A percentile compares a stretch with the other conserved stretches of the same genome.
phyloP scores from a whole-genome alignment of 257 asterid genomes.

The Primulina tabacum region DNA sequence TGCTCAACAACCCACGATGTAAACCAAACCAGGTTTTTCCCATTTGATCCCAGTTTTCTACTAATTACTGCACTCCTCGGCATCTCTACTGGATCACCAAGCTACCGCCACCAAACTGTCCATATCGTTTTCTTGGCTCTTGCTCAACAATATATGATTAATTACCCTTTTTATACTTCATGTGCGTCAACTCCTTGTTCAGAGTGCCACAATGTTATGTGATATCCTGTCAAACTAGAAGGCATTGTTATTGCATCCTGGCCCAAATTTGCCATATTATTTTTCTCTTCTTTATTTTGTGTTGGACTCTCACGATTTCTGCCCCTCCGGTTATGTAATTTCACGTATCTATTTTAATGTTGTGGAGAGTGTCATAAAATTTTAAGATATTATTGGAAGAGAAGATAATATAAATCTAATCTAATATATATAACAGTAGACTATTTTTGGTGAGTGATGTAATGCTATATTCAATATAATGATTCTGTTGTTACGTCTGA shows the following conservation, averaged over 20 bases:
- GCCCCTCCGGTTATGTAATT: too few relatives aligned
- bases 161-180: constrained; percentile 3
- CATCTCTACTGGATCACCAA: not conserved
- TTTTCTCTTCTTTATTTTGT: not conserved
- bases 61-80: not conserved
- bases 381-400: too few relatives aligned
- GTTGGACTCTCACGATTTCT: not conserved
- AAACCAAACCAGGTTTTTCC: not conserved
- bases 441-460: too few relatives aligned
- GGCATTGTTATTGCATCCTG: not conserved
- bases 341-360: too few relatives aligned
- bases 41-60: not conserved
- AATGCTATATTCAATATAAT: too few relatives aligned
- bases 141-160: too few relatives aligned
- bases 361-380: too few relatives aligned
- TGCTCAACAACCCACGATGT: not conserved
- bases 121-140: not conserved
- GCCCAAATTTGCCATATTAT: not conserved
- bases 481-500: too few relatives aligned
- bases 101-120: not conserved
- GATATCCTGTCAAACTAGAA: constrained; percentile 11
- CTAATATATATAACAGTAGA: too few relatives aligned
- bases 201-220: not conserved
- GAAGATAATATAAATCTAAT: too few relatives aligned
- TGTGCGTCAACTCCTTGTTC: not conserved